Conservation (phyloP, 305 asterid species). For the Ajuga reptans region DNA sequence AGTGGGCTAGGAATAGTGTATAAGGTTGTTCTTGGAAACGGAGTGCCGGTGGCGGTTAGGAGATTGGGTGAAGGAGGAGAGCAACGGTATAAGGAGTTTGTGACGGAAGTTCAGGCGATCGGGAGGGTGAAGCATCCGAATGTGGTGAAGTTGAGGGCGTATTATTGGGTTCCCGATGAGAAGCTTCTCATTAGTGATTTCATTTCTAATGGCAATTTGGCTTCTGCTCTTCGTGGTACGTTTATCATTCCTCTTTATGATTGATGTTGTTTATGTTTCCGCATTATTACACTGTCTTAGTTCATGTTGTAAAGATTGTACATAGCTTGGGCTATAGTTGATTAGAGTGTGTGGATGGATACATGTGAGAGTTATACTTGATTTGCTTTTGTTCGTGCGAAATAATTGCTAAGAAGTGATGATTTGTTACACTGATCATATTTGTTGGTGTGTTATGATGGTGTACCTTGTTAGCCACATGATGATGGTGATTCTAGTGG, state of each 20-base stretch:
- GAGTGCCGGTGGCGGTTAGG: conserved; percentile 87
- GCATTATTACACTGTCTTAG: neutral
- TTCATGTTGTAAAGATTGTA: neutral
- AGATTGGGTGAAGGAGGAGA: conserved; percentile 96
- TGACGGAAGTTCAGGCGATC: conserved; percentile 80
- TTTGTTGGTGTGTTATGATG: conserved; percentile 10
- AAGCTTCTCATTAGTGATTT: conserved; percentile 95
- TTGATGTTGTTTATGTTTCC: neutral
- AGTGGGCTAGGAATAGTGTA: conserved; percentile 91
- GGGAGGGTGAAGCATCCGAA: conserved; percentile 91
- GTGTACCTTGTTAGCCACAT: conserved; percentile 18
- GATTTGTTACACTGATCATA: neutral
- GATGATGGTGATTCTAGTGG: conserved; percentile 20
- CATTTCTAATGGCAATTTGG: conserved; percentile 81
- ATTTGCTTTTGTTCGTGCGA: conserved; percentile 11
- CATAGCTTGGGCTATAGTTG: neutral
- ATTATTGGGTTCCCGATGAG: conserved; percentile 95
- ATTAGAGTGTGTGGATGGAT: neutral
- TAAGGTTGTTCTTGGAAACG: conserved; percentile 90
- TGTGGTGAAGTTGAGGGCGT: conserved; percentile 80
- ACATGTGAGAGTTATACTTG: neutral
- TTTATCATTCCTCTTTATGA: neutral
- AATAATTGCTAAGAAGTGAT: conserved; percentile 14
- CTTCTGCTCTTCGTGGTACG: conserved; percentile 82
- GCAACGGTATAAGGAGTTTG: conserved; percentile 85